phyloP scores from a whole-genome alignment of 2,329 filamentous ascomycete genomes.

The Sclerotinia minor region DNA sequence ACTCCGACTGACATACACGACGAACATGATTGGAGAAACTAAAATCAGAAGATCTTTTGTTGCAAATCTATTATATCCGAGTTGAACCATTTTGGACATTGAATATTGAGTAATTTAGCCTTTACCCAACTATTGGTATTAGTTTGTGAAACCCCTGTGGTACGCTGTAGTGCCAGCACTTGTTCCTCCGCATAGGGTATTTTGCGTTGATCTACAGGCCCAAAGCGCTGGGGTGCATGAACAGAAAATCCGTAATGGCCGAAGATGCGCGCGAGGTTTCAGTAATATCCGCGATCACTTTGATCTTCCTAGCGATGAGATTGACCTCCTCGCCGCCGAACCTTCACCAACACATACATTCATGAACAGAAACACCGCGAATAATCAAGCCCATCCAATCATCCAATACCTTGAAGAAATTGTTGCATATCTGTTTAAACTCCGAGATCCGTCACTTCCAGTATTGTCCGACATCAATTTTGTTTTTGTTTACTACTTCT shows the following conservation, averaged over 20 bases:
- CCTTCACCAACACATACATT: neutral
- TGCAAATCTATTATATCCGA: constrained; percentile 14
- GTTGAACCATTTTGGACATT: neutral
- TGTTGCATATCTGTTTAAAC: neutral
- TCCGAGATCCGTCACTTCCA: neutral
- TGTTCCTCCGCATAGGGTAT: neutral
- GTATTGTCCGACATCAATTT: neutral
- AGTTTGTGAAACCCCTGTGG: neutral
- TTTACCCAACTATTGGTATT: neutral
- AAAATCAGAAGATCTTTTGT: neutral
- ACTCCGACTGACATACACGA: neutral
- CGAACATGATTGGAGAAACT: neutral
- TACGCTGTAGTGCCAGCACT: neutral
- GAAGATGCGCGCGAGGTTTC: neutral
- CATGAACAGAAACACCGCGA: neutral
- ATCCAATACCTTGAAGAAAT: neutral
- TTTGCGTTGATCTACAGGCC: neutral
- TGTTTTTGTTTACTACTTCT: neutral
- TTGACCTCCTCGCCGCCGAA: neutral
- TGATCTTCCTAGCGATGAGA: neutral
- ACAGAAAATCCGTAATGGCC: too few relatives aligned
- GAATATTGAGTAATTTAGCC: neutral
- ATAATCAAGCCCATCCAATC: neutral
- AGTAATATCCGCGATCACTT: neutral
- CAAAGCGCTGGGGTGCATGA: neutral